Base-by-base conservation (phyloP, 2,329 filamentous ascomycete genomes). In the Fusarium falciforme region DNA sequence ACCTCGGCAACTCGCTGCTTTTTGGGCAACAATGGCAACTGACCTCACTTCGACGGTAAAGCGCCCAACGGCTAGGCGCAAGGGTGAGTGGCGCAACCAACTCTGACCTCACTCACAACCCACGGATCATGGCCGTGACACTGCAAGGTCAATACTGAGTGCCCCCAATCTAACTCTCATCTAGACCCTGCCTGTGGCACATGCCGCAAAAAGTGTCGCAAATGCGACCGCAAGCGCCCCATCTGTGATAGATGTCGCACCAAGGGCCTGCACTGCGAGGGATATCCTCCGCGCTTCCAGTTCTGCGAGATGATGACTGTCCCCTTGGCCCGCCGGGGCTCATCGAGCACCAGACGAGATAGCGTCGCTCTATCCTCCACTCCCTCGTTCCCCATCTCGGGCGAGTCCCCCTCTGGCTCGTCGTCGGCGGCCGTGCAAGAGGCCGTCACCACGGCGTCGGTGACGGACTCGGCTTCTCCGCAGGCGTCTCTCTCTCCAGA, bases 181-280 rank as follows among this genome's bases (percentile, higher is more conserved):
- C 6, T 1, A 80, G 79, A 81, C 38, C 79, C 79, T 22, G 79
- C 79, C 0, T 80, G 79, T 35, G 79, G 79, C 2, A 80, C 79
- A 4, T 80, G 79, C 47, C 78, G 79, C 42, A 80, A 77, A 31
- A 80, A 81, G 63, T 80, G 79, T 42, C 79, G 79, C n/a, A 81
- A 80, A 64, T 80, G 79, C 57, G 79, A 80, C 38, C 74, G 79
- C 8, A 73, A 75, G 31, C 76, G 79, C 2, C 79, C 79, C 5
- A 61, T 76, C 11, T 81, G 79, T 29, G 76, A 79, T 35, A 73
- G 79, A 70, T 80, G 79, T 27, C 73, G 72, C 29, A 64, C 67
- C 10, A 81, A 80, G 29, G 79, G 79, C 7, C 72, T 80, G 12
- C 74, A 76, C 5, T 81, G 79, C 31, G 79, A 80, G n/a, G 79